Base-by-base conservation (phyloP, 108 stramenopile species). In the Conticribra weissflogii region DNA sequence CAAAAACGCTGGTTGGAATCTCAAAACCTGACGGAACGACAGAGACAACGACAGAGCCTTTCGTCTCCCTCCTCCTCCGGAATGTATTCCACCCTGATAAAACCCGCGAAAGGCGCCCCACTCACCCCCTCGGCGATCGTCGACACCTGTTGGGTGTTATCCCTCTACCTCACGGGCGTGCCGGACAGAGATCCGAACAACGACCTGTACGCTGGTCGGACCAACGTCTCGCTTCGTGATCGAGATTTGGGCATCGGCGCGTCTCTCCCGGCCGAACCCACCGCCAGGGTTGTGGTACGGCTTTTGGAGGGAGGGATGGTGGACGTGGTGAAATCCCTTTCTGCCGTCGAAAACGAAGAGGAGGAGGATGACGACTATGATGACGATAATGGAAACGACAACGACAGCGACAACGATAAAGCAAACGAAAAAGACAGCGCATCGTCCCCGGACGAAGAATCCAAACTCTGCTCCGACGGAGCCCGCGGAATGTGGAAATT, bases 151-250 rank as follows among this genome's bases (percentile, higher is more conserved):
- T 86, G 71, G 59, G 59, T 54, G 25, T 34, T 91, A 41, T 73
- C 84, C 16, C 62, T 94, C 3, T 91, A 76, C 46, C 65, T 94
- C 2, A 78, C 86, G 3, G 93, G 93, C 34, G 84, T 89, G 15
- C 88, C 93, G 3, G 73, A 87, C 27, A 47, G 74, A 16, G 93
- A 94, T 64, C 93, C 93, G 3, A 76, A 73, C 30, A 90, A 86
- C 29, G 86, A 91, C 66, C 57, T 94, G 66, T 94, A 86, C 59
- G 93, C 82, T 12, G 69, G 71, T 48, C 76, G 74, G 44, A 83
- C 86, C 22, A 90, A 89, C 55, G 90, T 91, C 51, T 85, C 88
- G 0, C 47, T 70, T 17, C 83, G 93, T 24, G 87, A 89, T 64
- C 33, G 71, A 24, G 46, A 71, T 21, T 64, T 83, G 22, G 93